Conservation (phyloP, 1,139 yeast species). For the Lodderomyces parapsilosis region DNA sequence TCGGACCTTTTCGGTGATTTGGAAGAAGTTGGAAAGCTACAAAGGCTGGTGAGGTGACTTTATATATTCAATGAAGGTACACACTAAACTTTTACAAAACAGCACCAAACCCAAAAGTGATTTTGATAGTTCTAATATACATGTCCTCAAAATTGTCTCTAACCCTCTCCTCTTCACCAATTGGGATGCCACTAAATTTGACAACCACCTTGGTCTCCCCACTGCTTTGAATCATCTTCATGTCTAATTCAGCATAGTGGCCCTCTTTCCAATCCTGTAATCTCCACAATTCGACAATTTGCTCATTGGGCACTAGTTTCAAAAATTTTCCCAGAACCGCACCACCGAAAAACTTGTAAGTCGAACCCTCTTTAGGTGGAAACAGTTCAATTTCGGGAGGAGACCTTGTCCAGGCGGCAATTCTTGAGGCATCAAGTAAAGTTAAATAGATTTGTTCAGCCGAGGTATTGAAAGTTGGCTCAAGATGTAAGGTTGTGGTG, state of each 20-base stretch:
- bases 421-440: slow-evolving; percentile 69
- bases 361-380: slow-evolving; percentile 59
- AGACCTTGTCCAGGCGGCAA: slow-evolving; percentile 88
- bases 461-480: slow-evolving; percentile 80
- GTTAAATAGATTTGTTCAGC: slow-evolving; percentile 83
- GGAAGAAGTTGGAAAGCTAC: neutral
- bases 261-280: slow-evolving; percentile 84
- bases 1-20: slow-evolving; percentile 5
- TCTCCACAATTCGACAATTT: slow-evolving; percentile 80
- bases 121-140: slow-evolving; percentile 81
- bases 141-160: slow-evolving; percentile 83
- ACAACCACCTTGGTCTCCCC: slow-evolving; percentile 83
- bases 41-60: neutral
- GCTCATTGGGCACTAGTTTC: slow-evolving; percentile 55
- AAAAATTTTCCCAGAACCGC: slow-evolving; percentile 71
- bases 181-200: slow-evolving; percentile 84
- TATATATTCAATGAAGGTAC: neutral
- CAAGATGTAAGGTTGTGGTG: slow-evolving; percentile 75
- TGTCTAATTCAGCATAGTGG: slow-evolving; percentile 68
- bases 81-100: slow-evolving; percentile 43
- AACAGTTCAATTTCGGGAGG: slow-evolving; percentile 54
- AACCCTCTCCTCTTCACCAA: slow-evolving; percentile 95
- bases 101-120: slow-evolving; percentile 93
- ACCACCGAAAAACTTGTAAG: slow-evolving; percentile 82
- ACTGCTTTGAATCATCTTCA: slow-evolving; percentile 70